These are phyloP conservation scores for Piromyces sp. DNA, from an alignment of 192 early-diverging fungal species.

Conservation along the genomic window DNA sequence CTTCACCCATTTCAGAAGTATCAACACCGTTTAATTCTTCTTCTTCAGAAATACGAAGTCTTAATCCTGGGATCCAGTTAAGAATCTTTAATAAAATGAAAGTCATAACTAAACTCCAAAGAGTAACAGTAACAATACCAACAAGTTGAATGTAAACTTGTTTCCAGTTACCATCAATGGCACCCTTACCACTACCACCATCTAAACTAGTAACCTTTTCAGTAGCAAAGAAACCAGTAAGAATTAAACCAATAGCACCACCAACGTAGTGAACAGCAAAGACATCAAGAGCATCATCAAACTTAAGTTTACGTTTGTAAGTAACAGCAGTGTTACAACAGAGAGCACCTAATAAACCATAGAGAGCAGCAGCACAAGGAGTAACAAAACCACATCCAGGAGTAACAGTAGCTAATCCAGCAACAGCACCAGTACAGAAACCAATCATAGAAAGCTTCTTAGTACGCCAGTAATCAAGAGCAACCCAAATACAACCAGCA, in stretches of 20 bases:
- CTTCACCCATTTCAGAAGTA: conserved; percentile 4
- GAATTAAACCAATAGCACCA: conserved; percentile 1
- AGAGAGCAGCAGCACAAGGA: not conserved
- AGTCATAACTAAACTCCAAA: conserved; percentile 3
- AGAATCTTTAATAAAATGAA: conserved; percentile 3
- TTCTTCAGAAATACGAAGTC: conserved; percentile 1
- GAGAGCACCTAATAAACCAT: conserved; percentile 1
- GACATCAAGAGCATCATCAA: conserved; percentile 6
- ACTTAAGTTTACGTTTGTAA: not conserved
- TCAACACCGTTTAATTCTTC: conserved; percentile 3
- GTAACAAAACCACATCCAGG: conserved; percentile 5
- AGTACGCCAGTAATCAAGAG: not conserved
- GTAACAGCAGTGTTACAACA: conserved; percentile 6
- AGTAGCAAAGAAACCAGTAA: conserved; percentile 6
- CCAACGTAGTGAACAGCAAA: conserved; percentile 4
- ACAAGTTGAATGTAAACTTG: conserved; percentile 3
- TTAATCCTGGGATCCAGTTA: conserved; percentile 3
- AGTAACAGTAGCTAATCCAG: conserved; percentile 4
- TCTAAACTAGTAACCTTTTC: conserved; percentile 2
- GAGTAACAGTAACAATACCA: conserved; percentile 1
- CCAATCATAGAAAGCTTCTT: not conserved
- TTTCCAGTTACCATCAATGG: conserved; percentile 3
- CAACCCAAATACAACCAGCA: conserved; percentile 2
- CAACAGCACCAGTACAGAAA: conserved; percentile 1
- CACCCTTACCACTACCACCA: conserved; percentile 1